Evolutionary conservation across 345 rosid species (phyloP).

Genomic region (Populus tremula): DNA sequence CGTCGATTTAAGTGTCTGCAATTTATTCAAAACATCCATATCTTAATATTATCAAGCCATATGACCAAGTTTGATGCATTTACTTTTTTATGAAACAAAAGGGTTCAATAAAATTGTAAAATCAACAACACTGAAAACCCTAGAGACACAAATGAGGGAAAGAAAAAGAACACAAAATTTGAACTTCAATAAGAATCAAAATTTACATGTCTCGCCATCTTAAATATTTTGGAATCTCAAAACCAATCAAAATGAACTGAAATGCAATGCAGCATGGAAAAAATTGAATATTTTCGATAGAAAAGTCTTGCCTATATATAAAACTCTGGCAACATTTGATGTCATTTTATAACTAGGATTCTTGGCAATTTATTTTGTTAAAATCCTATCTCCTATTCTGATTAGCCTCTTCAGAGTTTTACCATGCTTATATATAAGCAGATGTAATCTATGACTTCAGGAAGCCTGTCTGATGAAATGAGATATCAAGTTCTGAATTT

Average conservation of each 20-base stretch:
- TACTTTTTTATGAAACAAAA: neutral
- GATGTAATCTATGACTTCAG: too few relatives aligned
- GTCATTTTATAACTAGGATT: too few relatives aligned
- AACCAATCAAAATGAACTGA: neutral
- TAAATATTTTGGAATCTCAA: neutral
- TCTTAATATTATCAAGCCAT: neutral
- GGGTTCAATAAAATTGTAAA: neutral
- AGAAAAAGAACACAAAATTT: neutral
- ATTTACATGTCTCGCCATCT: neutral
- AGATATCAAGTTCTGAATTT: too few relatives aligned
- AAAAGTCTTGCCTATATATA: too few relatives aligned
- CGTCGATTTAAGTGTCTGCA: constrained; percentile 79
- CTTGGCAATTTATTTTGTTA: too few relatives aligned
- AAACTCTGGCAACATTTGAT: too few relatives aligned
- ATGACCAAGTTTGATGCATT: neutral
- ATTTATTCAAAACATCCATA: neutral
- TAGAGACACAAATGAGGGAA: neutral
- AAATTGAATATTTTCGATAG: too few relatives aligned
- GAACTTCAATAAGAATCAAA: neutral
- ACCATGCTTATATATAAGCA: too few relatives aligned
- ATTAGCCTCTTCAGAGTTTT: too few relatives aligned
- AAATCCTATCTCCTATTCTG: too few relatives aligned
- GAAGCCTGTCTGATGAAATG: too few relatives aligned
- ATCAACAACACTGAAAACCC: neutral
- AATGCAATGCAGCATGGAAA: too few relatives aligned